Evolutionary conservation across 345 rosid genomes (phyloP), one percentile per base, ranked within the genome.

Genomic region (Rubroshorea leprosula): DNA sequence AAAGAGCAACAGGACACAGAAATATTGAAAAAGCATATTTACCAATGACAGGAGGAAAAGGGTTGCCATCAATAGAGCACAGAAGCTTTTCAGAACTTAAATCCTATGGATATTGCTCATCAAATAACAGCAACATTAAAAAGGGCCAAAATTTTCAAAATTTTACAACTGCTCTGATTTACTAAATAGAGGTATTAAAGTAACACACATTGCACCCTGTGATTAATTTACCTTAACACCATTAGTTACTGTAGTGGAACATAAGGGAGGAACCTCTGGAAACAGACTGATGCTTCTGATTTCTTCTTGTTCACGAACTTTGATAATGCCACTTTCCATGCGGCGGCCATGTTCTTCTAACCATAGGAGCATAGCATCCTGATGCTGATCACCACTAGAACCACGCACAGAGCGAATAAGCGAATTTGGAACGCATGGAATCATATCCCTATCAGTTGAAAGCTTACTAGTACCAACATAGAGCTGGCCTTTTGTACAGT

Each of bases 361-460:
- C 99, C 99, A 93, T 23, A 90, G 82, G 61, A 93, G 54, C 86
- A 87, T 69, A 5, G 75, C 99, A 57, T 93, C 99, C 64, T 83
- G 95, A 57, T 76, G 79, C 44, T 73, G 72, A 50, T 82, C 78
- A 1, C 69, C 61, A 16, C 48, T 62, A 26, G 45, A 16, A 62
- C 80, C 80, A 63, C 79, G 83, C 56, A 69, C 80, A 15, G 89
- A 78, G 5, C 54, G 65, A 61, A 87, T 60, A 63, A 93, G 70
- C 55, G 76, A 31, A 46, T 61, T 63, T 5, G 97, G 99, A 17
- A 90, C 96, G 69, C 99, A 93, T 5, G 78, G 92, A 68, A 90
- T 71, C 89, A 85, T 78, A 55, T 87, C 87, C 50, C 74, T 79
- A 13, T 71, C 64, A 1, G 9, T 25, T 14, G 54, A 23, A 70